Evolutionary conservation across 805 yeast species (phyloP), one percentile per base, ranked within the genome.

Genomic region (Saccharomycopsis malanga): DNA sequence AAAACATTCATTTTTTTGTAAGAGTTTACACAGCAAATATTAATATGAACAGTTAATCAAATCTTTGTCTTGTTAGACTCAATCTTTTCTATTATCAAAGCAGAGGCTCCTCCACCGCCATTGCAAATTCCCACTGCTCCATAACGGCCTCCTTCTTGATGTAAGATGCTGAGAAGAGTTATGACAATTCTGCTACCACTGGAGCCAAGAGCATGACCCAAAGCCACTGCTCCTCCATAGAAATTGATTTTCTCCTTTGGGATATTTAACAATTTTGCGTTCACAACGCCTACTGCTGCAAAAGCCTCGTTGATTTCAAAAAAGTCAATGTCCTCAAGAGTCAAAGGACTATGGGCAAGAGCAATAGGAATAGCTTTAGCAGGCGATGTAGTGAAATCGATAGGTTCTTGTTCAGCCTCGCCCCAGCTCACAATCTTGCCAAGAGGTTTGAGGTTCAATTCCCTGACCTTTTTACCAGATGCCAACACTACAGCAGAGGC

Each of bases 71-170:
- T n/a, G n/a, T n/a, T n/a, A n/a, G n/a, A n/a, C 12, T 12, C 30
- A 27, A 79, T 60, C 58, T 72, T 79, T 72, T 89, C 95, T 59
- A 93, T 77, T 52, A 93, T 85, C 59, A 93, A 72, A 21, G 98
- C 82, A 45, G 96, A 85, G 40, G 96, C 98, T 63, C 98, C 98
- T 64, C 98, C 98, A 60, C 98, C 98, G 72, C 98, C 98, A 68
- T 93, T 93, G 76, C 98, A 93, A 62, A 93, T 83, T 64, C 87
- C 96, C 58, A 96, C 97, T 56, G 79, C 87, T 64, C 98, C 98
- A 57, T 79, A 66, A 70, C 81, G 87, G 57, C 91, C 93, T 49
- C 68, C 68, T 73, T 93, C 98, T 71, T 91, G 96, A 27, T 67
- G 55, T 61, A 93, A 76, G 18, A 89, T 87, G 40, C 86, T 76